Conservation (phyloP, 371 early-diverging fungal genomes). For the Mucor indicus region DNA sequence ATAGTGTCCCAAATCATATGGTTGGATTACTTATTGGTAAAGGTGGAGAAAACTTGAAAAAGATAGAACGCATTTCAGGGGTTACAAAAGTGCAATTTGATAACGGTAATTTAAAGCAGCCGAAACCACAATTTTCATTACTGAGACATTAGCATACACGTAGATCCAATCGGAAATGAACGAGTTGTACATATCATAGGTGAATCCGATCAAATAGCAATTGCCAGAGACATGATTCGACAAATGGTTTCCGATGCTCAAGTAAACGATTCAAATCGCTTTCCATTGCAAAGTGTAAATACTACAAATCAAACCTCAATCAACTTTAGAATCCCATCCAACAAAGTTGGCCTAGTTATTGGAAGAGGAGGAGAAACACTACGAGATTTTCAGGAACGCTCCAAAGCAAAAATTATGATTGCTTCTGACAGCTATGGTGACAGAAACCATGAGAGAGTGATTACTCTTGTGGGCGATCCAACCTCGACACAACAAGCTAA, state of each 20-base stretch:
- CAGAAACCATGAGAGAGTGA: constrained; percentile 57
- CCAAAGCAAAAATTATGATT: constrained; percentile 84
- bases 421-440: constrained; percentile 60
- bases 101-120: too few relatives aligned
- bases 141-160: neutral
- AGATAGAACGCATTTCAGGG: constrained; percentile 73
- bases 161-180: constrained; percentile 49
- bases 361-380: constrained; percentile 91
- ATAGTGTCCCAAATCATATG: constrained; percentile 62
- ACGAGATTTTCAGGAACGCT: constrained; percentile 73
- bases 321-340: constrained; percentile 58
- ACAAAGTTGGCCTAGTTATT: constrained; percentile 86
- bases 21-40: constrained; percentile 87
- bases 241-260: constrained; percentile 46
- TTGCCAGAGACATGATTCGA: constrained; percentile 61
- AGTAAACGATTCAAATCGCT: constrained; percentile 25
- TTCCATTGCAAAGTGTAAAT: constrained; percentile 12
- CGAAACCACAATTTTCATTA: too few relatives aligned
- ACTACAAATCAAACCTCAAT: constrained; percentile 27
- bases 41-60: constrained; percentile 78
- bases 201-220: constrained; percentile 55
- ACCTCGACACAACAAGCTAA: constrained; percentile 71
- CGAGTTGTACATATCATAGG: constrained; percentile 67
- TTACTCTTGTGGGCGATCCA: constrained; percentile 73
- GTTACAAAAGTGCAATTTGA: constrained; percentile 67